These are phyloP conservation scores for Przewalskia tangutica DNA, from an alignment of 257 asterid species.

Conservation along the genomic window DNA sequence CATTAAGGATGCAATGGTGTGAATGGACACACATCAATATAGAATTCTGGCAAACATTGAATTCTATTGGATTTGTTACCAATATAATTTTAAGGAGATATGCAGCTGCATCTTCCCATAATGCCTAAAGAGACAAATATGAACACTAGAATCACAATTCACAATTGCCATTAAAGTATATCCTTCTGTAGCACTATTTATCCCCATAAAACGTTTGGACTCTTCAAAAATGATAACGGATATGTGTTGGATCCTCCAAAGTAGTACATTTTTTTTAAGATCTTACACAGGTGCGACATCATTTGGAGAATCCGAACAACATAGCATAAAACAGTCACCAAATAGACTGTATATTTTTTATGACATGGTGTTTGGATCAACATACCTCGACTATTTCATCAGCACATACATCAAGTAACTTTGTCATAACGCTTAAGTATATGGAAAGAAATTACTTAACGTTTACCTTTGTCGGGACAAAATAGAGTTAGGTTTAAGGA, in stretches of 20 bases:
- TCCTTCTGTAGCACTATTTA: background rate
- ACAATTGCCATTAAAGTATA: background rate
- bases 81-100: background rate
- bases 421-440: background rate
- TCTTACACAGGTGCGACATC: background rate
- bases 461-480: no score
- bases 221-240: background rate
- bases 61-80: background rate
- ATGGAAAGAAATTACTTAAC: background rate
- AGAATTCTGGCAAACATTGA: background rate
- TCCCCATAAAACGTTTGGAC: background rate
- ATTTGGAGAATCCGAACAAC: background rate
- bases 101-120: background rate
- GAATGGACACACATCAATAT: background rate
- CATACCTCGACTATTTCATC: background rate
- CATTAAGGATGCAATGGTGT: background rate
- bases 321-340: background rate
- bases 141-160: background rate
- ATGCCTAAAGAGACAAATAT: background rate
- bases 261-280: background rate
- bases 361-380: background rate
- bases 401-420: background rate
- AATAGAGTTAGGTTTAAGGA: background rate
- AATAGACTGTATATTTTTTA: background rate
- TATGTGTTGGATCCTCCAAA: background rate